Evolutionary conservation across 306 rosid species (phyloP).

Genomic region (Acacia melanoxylon): DNA sequence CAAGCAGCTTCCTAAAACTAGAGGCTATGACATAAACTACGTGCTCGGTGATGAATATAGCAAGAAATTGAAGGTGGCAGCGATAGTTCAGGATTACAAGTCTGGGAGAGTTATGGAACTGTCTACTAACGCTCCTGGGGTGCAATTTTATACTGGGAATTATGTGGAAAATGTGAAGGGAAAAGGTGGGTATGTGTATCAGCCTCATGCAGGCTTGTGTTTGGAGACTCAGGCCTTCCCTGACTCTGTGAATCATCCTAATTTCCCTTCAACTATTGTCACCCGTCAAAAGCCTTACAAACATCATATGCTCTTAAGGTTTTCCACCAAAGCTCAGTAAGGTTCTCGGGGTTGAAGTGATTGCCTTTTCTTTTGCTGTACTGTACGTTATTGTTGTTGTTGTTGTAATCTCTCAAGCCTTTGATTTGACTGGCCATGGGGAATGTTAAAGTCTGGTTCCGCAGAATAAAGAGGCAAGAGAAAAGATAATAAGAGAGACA

Average conservation of each 20-base stretch:
- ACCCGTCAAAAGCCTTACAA: conserved; percentile 60
- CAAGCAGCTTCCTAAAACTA: conserved; percentile 29
- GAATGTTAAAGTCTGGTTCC: neutral
- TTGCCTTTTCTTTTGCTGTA: neutral
- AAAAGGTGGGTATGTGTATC: conserved; percentile 64
- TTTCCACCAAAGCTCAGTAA: conserved; percentile 36
- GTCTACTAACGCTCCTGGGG: conserved; percentile 68
- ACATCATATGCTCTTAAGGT: conserved; percentile 70
- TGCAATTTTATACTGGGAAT: conserved; percentile 78
- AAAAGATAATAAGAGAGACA: neutral
- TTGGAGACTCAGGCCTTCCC: conserved; percentile 89
- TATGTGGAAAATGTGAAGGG: conserved; percentile 60
- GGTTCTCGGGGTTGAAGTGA: neutral
- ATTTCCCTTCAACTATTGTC: conserved; percentile 84
- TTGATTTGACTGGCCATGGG: neutral
- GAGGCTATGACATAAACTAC: conserved; percentile 65
- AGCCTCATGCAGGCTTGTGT: conserved; percentile 63
- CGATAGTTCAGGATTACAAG: conserved; percentile 55
- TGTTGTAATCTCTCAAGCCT: conserved; percentile 4
- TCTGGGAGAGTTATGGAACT: conserved; percentile 68
- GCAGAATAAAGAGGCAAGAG: neutral
- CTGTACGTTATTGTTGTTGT: neutral
- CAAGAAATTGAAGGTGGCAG: conserved; percentile 45
- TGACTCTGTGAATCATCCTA: conserved; percentile 78
- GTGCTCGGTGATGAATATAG: conserved; percentile 36